Conservation (phyloP, 257 asterid species). For the Solanum habrochaites region DNA sequence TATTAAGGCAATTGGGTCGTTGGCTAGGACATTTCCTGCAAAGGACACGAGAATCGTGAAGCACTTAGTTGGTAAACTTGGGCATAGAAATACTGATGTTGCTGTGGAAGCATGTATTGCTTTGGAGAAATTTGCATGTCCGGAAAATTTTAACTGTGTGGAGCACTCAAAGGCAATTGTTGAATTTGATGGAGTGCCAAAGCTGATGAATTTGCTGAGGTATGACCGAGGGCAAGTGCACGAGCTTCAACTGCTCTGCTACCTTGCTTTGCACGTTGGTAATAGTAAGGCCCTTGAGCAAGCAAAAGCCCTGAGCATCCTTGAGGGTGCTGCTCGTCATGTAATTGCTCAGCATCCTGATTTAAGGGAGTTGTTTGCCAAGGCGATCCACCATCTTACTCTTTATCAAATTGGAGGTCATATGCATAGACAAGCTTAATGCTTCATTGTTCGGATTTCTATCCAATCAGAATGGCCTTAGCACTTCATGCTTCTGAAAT, state of each 20-base stretch:
- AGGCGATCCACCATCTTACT: constrained; percentile 41
- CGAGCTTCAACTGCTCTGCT: constrained; percentile 50
- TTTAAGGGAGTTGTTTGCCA: constrained; percentile 40
- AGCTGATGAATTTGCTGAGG: constrained; percentile 41
- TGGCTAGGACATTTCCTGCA: constrained; percentile 76
- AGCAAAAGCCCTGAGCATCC: constrained; percentile 41
- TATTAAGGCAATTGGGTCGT: constrained; percentile 46
- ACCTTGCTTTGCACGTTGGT: constrained; percentile 61
- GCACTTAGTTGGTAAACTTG: constrained; percentile 43
- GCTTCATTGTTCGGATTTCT: background rate
- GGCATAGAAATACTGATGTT: constrained; percentile 41
- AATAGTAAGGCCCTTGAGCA: constrained; percentile 58
- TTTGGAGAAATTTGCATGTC: constrained; percentile 51
- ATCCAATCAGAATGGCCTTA: background rate
- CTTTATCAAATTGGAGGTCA: constrained; percentile 71
- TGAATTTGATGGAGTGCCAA: constrained; percentile 50
- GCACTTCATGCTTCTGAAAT: background rate
- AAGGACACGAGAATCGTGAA: constrained; percentile 55
- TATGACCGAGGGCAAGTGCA: constrained; percentile 40
- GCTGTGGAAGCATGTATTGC: constrained; percentile 55
- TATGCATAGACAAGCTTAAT: constrained; percentile 19
- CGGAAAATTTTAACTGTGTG: constrained; percentile 45
- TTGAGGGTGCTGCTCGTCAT: constrained; percentile 46
- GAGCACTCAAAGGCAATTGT: constrained; percentile 63
- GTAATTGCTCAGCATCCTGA: constrained; percentile 41